Percentiles rank a stretch among this genome's conserved stretches.
Evolutionary conservation across 2,329 filamentous ascomycete species (phyloP).

Genomic region (Ascomycota sp.): DNA sequence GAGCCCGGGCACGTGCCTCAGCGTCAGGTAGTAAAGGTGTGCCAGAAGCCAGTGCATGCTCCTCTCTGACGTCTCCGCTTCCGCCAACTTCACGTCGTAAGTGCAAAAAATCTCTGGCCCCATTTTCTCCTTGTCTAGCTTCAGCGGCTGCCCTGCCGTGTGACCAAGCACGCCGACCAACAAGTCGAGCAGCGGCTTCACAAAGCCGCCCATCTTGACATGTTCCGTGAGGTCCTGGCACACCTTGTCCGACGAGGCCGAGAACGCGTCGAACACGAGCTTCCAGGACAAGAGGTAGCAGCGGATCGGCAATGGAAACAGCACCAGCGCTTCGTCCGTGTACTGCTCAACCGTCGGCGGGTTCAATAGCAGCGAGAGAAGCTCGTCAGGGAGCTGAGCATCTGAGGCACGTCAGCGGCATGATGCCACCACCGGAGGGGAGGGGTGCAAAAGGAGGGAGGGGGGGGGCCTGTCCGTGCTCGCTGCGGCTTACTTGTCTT

Average conservation of each 20-base stretch:
- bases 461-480: too few species aligned
- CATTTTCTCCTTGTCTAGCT: slow-evolving; percentile 46
- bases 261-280: slow-evolving; percentile 69
- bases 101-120: slow-evolving; percentile 28
- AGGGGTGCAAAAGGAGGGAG: too few species aligned
- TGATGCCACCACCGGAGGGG: not conserved
- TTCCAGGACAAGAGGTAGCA: slow-evolving; percentile 78
- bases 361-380: slow-evolving; percentile 64
- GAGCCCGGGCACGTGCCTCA: slow-evolving; percentile 55
- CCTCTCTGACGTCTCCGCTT: slow-evolving; percentile 39
- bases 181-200: slow-evolving; percentile 51
- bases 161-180: slow-evolving; percentile 70
- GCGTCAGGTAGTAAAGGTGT: slow-evolving; percentile 63
- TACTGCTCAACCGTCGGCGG: slow-evolving; percentile 49
- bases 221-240: slow-evolving; percentile 60
- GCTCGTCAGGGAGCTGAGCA: slow-evolving; percentile 58
- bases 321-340: slow-evolving; percentile 38
- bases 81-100: slow-evolving; percentile 29
- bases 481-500: slow-evolving; percentile 31
- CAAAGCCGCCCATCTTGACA: slow-evolving; percentile 49
- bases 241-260: slow-evolving; percentile 56
- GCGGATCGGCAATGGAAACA: slow-evolving; percentile 47
- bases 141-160: slow-evolving; percentile 48
- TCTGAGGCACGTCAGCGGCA: slow-evolving; percentile 10
- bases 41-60: slow-evolving; percentile 67